A percentile compares a stretch with the other conserved stretches of the same genome.
Conservation (phyloP, 352 stramenopile species). For the Elongisporangium anandrum region DNA sequence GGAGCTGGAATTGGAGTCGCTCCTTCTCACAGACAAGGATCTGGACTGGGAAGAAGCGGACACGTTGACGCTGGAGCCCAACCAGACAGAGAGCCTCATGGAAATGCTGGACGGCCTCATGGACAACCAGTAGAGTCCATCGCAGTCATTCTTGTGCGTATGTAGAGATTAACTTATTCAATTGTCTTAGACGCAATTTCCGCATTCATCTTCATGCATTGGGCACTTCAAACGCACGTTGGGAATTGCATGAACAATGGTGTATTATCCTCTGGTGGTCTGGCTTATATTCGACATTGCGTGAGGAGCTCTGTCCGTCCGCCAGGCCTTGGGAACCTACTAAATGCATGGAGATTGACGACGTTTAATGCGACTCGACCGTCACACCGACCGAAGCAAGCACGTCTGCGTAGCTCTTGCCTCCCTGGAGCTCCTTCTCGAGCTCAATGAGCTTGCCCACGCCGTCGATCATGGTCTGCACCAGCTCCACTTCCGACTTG, state of each 20-base stretch:
- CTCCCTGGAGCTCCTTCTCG: constrained; percentile 83
- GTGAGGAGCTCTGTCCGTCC: background rate
- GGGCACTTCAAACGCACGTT: no score
- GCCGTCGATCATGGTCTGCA: constrained; percentile 95
- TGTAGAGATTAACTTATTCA: no score
- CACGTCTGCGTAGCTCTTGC: constrained; percentile 61
- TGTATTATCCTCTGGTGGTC: background rate
- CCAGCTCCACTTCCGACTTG: constrained; percentile 92
- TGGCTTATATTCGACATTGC: background rate
- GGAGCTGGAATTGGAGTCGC: no score
- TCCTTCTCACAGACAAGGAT: no score
- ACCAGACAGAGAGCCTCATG: no score
- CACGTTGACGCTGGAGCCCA: no score
- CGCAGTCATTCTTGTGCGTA: no score
- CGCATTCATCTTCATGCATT: no score
- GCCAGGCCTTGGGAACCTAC: background rate
- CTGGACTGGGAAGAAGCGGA: no score
- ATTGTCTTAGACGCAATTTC: no score
- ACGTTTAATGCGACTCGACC: background rate
- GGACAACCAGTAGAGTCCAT: no score
- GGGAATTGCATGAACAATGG: background rate
- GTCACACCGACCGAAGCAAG: constrained; percentile 53
- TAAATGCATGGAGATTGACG: background rate
- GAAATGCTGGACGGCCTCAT: no score
- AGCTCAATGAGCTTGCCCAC: constrained; percentile 89